These are phyloP conservation scores for Mycena capillaripes DNA, from an alignment of 768 basidiomycete species.

Conservation along the genomic window DNA sequence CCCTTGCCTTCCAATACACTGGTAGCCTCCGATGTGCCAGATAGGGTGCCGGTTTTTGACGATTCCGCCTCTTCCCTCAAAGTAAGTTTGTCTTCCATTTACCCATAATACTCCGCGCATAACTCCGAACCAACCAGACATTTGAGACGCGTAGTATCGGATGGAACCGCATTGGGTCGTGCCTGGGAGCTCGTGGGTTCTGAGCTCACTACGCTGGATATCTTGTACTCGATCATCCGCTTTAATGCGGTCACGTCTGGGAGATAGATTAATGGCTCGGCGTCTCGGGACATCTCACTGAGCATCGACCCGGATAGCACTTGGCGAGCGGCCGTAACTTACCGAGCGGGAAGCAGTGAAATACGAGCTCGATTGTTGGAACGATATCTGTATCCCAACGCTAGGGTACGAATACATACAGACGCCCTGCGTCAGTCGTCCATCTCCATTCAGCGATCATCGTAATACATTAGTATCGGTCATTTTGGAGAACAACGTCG, in stretches of 20 bases:
- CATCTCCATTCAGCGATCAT: too few species aligned
- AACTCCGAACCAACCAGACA: background rate
- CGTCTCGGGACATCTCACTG: too few species aligned
- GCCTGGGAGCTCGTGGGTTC: constrained; percentile 13
- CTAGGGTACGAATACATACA: too few species aligned
- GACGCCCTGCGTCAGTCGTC: too few species aligned
- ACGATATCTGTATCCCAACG: too few species aligned
- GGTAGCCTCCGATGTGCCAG: background rate
- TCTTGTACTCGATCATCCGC: background rate
- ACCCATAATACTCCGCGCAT: too few species aligned
- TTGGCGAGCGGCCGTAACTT: too few species aligned
- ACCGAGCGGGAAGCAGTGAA: too few species aligned
- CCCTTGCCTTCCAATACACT: background rate
- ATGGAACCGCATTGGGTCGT: constrained; percentile 17
- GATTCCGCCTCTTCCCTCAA: background rate
- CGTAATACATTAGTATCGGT: background rate
- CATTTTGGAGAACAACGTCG: background rate
- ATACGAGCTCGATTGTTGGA: too few species aligned
- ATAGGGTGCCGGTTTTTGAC: background rate
- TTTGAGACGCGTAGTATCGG: constrained; percentile 17
- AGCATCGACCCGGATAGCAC: too few species aligned
- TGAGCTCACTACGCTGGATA: background rate
- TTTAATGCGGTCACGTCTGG: too few species aligned
- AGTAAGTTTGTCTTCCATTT: background rate
- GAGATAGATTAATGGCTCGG: too few species aligned